Percentiles rank a stretch among this genome's conserved stretches.
Conservation (phyloP, 2,329 filamentous ascomycete genomes). For the Kalmusia sp. region DNA sequence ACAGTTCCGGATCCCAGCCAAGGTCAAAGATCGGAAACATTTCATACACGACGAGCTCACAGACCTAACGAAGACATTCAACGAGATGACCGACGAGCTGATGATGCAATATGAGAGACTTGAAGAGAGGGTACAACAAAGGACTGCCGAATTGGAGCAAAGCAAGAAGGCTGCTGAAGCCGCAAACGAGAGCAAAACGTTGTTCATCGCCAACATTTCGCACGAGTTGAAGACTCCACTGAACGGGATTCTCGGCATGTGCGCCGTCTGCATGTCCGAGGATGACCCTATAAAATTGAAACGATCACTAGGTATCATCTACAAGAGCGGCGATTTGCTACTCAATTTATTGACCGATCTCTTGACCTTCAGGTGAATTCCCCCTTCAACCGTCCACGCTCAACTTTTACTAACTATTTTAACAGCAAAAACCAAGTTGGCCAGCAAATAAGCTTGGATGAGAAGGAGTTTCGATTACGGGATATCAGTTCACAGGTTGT, state of each 20-base stretch:
- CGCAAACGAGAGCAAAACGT: conserved; percentile 95
- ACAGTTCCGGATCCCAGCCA: conserved; percentile 83
- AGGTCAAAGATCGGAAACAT: conserved; percentile 78
- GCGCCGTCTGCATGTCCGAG: conserved; percentile 90
- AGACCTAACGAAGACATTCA: conserved; percentile 84
- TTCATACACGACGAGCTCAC: conserved; percentile 83
- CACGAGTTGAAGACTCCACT: conserved; percentile 91
- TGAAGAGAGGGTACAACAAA: conserved; percentile 82
- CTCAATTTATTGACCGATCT: conserved; percentile 88
- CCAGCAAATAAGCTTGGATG: conserved; percentile 80
- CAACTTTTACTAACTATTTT: not conserved
- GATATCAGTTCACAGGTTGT: conserved; percentile 83
- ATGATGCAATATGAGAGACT: conserved; percentile 84
- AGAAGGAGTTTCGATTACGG: conserved; percentile 83
- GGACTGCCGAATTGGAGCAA: conserved; percentile 83
- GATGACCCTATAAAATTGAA: conserved; percentile 80
- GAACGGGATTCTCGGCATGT: conserved; percentile 95
- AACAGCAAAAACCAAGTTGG: conserved; percentile 89
- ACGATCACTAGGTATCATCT: conserved; percentile 84
- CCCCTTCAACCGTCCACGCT: not conserved
- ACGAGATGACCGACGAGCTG: conserved; percentile 91
- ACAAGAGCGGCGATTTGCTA: conserved; percentile 84
- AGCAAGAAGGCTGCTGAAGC: conserved; percentile 92
- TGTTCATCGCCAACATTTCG: conserved; percentile 95
- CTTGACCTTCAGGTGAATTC: conserved; percentile 69